phyloP scores from a whole-genome alignment of 257 asterid species.

The Linderniella brevidens region DNA sequence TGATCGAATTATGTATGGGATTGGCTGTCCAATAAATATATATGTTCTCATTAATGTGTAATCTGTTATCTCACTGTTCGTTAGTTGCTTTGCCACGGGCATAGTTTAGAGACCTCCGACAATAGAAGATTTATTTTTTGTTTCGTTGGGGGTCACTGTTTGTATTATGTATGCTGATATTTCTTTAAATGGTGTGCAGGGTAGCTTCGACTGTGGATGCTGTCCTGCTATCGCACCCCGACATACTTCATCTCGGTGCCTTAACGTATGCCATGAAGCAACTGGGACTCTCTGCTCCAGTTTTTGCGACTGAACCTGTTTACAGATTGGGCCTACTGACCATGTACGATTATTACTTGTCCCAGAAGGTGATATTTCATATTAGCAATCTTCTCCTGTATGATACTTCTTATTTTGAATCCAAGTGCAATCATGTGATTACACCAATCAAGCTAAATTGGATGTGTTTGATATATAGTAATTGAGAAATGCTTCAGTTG shows the following conservation, averaged over 20 bases:
- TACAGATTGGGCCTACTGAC: constrained; percentile 84
- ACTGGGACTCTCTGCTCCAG: constrained; percentile 72
- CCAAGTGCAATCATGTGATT: too few relatives aligned
- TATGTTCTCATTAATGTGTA: too few relatives aligned
- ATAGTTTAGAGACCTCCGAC: too few relatives aligned
- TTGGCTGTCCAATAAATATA: too few relatives aligned
- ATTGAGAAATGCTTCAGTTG: too few relatives aligned
- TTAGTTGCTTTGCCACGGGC: too few relatives aligned
- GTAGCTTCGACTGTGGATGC: constrained; percentile 92
- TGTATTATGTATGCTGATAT: background rate
- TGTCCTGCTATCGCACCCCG: constrained; percentile 84
- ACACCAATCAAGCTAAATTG: background rate
- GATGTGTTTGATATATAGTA: too few relatives aligned
- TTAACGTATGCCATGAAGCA: constrained; percentile 87
- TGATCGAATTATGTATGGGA: too few relatives aligned
- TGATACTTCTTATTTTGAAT: too few relatives aligned
- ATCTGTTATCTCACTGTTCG: too few relatives aligned
- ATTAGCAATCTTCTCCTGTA: too few relatives aligned
- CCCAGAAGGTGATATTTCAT: constrained; percentile 62
- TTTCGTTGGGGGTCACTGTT: background rate
- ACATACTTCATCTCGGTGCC: constrained; percentile 94
- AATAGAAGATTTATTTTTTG: too few relatives aligned
- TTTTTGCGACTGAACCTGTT: constrained; percentile 94
- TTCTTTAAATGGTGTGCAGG: constrained; percentile 20
- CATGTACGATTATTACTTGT: constrained; percentile 87